Base-by-base conservation (phyloP, 2,329 filamentous ascomycete genomes). In the Fusarium sarcochroum region DNA sequence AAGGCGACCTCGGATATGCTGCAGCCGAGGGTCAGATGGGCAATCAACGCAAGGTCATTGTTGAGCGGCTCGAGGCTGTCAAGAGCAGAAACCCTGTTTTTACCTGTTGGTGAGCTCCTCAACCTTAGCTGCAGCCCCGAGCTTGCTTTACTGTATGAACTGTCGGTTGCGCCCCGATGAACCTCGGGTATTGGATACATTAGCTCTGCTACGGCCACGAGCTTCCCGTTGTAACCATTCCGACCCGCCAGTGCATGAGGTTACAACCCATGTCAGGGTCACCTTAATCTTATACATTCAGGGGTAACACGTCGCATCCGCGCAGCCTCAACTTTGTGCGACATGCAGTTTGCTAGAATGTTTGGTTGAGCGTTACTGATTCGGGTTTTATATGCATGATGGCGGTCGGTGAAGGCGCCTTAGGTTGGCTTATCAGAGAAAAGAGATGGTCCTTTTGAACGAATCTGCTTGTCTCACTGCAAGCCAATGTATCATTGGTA, bases 31-130 rank as follows among this genome's bases (percentile, higher is more conserved):
- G 93, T 25, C 93, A 97, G 88, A 96, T 98, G 80, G 93, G 93
- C 14, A 93, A 94, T 75, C 90, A 92, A 77, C 88, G 94, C 73
- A 97, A 96, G 80, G 96, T 99, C 47, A 98, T 99, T 83, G 94
- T 99, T 47, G 96, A 99, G 84, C 86, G 96, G 67, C 82, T 99
- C 60, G 96, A 99, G 84, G 92, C 95, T 63, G 96, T 99, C 66
- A 98, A 98, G 85, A 93, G 90, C 76, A 92, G 91, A 78, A 97
- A 97, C 77, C 96, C 96, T 3, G 94, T 99, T 32, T 99, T 99
- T 80, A 97, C 93, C 44, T 99, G 96, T 93, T 99, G 96, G 84
- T 98, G 83, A 83, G 58, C 62, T 47, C 44, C 58, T 51, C 47
- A 37, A n/a, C 47, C 40, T 27, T 49, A 41, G 13, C 32, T 47